Evolutionary conservation across 306 rosid genomes (phyloP).

Genomic region (Albizia julibrissin): DNA sequence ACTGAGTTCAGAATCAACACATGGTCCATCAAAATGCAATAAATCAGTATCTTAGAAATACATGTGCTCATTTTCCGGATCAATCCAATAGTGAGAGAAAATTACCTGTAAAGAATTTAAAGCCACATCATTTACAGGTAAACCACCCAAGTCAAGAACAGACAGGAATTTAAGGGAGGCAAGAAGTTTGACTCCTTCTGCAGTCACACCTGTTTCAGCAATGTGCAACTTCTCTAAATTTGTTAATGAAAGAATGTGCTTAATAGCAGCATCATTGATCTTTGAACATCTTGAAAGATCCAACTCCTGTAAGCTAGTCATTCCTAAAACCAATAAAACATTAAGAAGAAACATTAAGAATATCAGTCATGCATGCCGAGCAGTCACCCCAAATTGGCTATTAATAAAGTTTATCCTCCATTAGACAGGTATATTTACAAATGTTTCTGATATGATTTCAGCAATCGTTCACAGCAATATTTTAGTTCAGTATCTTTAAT

Average conservation of each 20-base stretch:
- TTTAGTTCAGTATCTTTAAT: neutral
- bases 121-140: conserved; percentile 71
- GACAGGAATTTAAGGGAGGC: conserved; percentile 61
- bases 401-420: neutral
- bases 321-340: conserved; percentile 51
- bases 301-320: conserved; percentile 67
- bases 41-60: neutral
- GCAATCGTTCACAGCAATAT: neutral
- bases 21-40: conserved; percentile 10
- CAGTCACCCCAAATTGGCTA: neutral
- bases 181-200: conserved; percentile 65
- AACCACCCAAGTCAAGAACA: conserved; percentile 86
- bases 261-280: conserved; percentile 73
- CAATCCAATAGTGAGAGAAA: neutral
- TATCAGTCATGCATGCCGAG: neutral
- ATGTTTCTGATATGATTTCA: neutral
- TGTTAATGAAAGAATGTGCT: conserved; percentile 62
- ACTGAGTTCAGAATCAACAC: conserved; percentile 7
- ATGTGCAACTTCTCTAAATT: conserved; percentile 65
- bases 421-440: neutral
- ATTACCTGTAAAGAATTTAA: conserved; percentile 68
- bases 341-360: neutral
- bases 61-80: neutral
- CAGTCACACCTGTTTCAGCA: conserved; percentile 70
- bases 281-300: conserved; percentile 74